Evolutionary conservation across 2,329 filamentous ascomycete genomes (phyloP).

Genomic region (Colletotrichum nymphaeae): DNA sequence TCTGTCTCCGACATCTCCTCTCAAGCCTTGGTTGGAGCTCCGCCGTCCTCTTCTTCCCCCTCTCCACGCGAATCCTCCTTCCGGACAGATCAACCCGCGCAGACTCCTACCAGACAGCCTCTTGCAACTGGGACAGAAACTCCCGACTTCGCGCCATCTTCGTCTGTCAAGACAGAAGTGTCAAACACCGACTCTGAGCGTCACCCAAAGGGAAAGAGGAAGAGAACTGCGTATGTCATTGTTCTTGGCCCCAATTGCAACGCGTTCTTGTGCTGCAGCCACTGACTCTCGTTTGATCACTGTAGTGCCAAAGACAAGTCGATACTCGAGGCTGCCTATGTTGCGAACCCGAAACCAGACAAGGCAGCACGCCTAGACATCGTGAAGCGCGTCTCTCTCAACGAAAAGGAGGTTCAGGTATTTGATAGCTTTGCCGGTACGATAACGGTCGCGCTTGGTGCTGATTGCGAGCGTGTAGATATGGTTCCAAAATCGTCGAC

Average conservation of each 20-base stretch:
- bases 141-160: neutral
- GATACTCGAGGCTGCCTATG: constrained; percentile 87
- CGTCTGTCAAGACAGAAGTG: constrained; percentile 14
- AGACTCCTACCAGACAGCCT: constrained; percentile 1
- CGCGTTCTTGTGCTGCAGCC: neutral
- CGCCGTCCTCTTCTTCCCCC: constrained; percentile 6
- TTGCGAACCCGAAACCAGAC: constrained; percentile 88
- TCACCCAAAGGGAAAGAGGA: constrained; percentile 71
- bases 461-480: constrained; percentile 68
- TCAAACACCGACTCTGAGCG: constrained; percentile 45
- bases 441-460: constrained; percentile 1
- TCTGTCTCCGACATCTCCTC: constrained; percentile 13
- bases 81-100: neutral
- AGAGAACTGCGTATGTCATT: constrained; percentile 70
- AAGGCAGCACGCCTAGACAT: constrained; percentile 88
- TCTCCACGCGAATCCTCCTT: constrained; percentile 14
- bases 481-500: constrained; percentile 96
- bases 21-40: constrained; percentile 10
- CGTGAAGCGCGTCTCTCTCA: constrained; percentile 85
- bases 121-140: neutral
- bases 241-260: neutral
- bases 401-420: constrained; percentile 97
- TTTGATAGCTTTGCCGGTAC: constrained; percentile 19
- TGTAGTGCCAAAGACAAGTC: constrained; percentile 86
- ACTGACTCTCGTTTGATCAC: constrained; percentile 16